Percentiles rank a stretch among this genome's conserved stretches.
Evolutionary conservation across 192 early-diverging fungal genomes (phyloP).

Genomic region (Coemansia sp.): DNA sequence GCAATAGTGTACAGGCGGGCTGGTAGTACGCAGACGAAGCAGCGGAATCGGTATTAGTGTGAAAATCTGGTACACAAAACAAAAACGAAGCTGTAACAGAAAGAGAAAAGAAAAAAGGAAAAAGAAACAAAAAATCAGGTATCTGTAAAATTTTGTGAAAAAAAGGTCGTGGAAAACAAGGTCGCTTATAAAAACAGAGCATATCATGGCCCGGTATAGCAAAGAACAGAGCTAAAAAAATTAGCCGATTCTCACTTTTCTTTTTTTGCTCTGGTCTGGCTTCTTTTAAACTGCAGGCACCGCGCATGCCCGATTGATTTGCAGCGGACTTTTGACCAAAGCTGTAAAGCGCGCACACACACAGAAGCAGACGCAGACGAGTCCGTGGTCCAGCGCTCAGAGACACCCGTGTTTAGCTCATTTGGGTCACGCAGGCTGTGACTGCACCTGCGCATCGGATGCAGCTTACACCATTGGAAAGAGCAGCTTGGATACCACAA

Average conservation of each 20-base stretch:
- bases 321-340: not conserved
- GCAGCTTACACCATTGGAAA: too few relatives aligned
- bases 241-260: not conserved
- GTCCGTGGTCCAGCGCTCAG: too few relatives aligned
- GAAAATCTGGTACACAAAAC: not conserved
- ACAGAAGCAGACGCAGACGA: too few relatives aligned
- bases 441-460: not conserved
- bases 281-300: not conserved
- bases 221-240: not conserved
- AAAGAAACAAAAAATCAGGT: not conserved
- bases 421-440: not conserved
- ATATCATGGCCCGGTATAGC: not conserved
- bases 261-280: not conserved
- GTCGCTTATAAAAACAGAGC: not conserved
- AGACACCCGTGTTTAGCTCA: too few relatives aligned
- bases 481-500: too few relatives aligned
- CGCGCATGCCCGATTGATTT: not conserved
- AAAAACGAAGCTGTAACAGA: not conserved
- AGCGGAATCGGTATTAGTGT: not conserved
- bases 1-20: too few relatives aligned
- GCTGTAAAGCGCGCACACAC: not conserved
- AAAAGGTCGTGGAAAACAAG: not conserved
- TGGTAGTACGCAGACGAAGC: not conserved
- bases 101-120: not conserved
- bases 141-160: not conserved